Evolutionary conservation across 2,329 filamentous ascomycete genomes (phyloP).

Genomic region (Blastomyces emzantsi): DNA sequence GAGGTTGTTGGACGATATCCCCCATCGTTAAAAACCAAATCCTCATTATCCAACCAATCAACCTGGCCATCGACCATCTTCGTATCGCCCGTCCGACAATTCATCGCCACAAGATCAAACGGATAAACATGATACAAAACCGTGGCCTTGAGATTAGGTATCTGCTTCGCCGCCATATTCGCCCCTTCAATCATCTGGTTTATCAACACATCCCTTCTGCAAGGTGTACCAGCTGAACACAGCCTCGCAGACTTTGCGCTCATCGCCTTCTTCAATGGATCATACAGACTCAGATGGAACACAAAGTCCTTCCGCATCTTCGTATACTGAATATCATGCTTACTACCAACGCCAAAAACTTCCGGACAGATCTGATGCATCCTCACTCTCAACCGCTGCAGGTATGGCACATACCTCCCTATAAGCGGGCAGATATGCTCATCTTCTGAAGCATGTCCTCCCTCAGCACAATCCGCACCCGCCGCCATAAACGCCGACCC

Average conservation of each 20-base stretch:
- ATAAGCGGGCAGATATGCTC: slow-evolving; percentile 9
- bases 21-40: not conserved
- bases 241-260: not conserved
- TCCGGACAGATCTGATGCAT: slow-evolving; percentile 11
- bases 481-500: not conserved
- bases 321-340: not conserved
- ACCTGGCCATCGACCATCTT: slow-evolving; percentile 3
- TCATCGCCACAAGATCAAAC: not conserved
- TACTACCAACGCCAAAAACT: slow-evolving; percentile 6
- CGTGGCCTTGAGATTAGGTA: slow-evolving; percentile 5
- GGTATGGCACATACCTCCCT: not conserved
- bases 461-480: not conserved
- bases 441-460: not conserved
- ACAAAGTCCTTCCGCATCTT: slow-evolving; percentile 4
- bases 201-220: slow-evolving; percentile 6
- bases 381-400: slow-evolving; percentile 2
- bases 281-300: slow-evolving; percentile 7
- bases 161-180: not conserved
- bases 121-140: slow-evolving; percentile 8
- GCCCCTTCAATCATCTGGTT: slow-evolving; percentile 8
- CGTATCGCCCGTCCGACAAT: slow-evolving; percentile 7
- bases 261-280: not conserved
- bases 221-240: not conserved
- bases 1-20: too few relatives aligned
- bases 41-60: slow-evolving; percentile 9